Conservation (phyloP, 2,329 filamentous ascomycete genomes). For the Phialemonium atrogriseum region DNA sequence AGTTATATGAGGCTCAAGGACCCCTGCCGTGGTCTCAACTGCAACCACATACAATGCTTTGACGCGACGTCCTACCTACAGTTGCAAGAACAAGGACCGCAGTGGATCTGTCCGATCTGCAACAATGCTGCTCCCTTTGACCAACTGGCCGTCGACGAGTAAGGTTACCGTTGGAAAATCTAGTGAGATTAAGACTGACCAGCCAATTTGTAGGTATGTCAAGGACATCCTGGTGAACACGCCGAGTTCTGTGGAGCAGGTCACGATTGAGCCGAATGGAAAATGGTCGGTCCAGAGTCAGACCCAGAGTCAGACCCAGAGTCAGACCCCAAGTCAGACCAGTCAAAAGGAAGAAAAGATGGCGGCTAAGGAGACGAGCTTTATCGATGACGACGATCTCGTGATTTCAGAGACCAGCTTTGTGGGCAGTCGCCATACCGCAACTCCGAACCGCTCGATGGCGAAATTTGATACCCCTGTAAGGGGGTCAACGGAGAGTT, state of each 20-base stretch:
- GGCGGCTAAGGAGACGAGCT: constrained; percentile 10
- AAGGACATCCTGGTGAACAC: constrained; percentile 77
- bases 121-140: constrained; percentile 76
- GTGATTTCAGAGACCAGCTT: constrained; percentile 36
- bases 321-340: constrained; percentile 18
- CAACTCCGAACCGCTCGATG: constrained; percentile 26
- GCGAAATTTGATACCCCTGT: constrained; percentile 28
- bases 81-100: constrained; percentile 89
- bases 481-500: constrained; percentile 21
- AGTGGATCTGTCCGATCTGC: constrained; percentile 94
- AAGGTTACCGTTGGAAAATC: constrained; percentile 23
- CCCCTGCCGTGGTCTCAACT: constrained; percentile 71
- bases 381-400: constrained; percentile 40
- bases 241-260: constrained; percentile 63
- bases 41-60: constrained; percentile 90
- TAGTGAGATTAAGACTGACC: background rate
- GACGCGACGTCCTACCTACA: constrained; percentile 89
- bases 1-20: constrained; percentile 74
- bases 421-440: constrained; percentile 22
- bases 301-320: too few relatives aligned
- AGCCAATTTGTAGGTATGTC: constrained; percentile 55
- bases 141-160: constrained; percentile 80
- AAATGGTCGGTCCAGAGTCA: constrained; percentile 51
- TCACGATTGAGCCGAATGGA: constrained; percentile 83
- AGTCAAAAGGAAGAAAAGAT: constrained; percentile 10